These are phyloP conservation scores for Phaeoacremonium minimum DNA, from an alignment of 2,329 filamentous ascomycete genomes.

Conservation along the genomic window DNA sequence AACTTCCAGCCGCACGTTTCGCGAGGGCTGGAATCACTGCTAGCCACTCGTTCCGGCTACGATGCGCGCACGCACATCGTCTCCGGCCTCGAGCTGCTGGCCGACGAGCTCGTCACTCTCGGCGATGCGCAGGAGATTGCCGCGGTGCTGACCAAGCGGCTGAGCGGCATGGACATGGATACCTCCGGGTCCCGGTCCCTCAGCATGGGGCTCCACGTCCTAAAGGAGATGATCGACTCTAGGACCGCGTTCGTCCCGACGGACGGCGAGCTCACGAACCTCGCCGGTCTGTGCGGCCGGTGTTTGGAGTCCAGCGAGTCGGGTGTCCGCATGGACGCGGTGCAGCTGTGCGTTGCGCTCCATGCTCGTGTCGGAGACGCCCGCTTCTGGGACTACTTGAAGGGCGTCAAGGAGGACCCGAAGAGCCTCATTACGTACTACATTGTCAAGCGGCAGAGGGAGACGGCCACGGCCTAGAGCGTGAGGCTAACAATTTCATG, in stretches of 20 bases:
- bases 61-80: conserved; percentile 69
- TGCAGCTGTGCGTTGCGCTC: conserved; percentile 71
- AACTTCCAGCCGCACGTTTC: conserved; percentile 65
- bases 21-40: conserved; percentile 61
- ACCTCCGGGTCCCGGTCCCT: conserved; percentile 44
- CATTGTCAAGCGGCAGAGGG: conserved; percentile 66
- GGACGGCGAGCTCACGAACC: conserved; percentile 44
- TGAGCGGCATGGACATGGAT: conserved; percentile 40
- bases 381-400: conserved; percentile 65
- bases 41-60: conserved; percentile 61
- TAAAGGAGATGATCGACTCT: conserved; percentile 54
- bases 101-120: conserved; percentile 65
- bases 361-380: conserved; percentile 58
- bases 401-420: conserved; percentile 63
- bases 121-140: conserved; percentile 60
- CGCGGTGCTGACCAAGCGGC: conserved; percentile 45
- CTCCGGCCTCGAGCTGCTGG: conserved; percentile 67
- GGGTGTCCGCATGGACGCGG: conserved; percentile 68
- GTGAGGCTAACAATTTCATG: too few relatives aligned
- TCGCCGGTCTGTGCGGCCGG: conserved; percentile 46
- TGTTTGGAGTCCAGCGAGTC: conserved; percentile 59
- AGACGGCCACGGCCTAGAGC: conserved; percentile 21
- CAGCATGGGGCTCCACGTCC: conserved; percentile 60
- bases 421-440: conserved; percentile 79
- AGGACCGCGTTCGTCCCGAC: conserved; percentile 42